Conservation (phyloP, 331 rosid genomes). For the Ulmus americana region DNA sequence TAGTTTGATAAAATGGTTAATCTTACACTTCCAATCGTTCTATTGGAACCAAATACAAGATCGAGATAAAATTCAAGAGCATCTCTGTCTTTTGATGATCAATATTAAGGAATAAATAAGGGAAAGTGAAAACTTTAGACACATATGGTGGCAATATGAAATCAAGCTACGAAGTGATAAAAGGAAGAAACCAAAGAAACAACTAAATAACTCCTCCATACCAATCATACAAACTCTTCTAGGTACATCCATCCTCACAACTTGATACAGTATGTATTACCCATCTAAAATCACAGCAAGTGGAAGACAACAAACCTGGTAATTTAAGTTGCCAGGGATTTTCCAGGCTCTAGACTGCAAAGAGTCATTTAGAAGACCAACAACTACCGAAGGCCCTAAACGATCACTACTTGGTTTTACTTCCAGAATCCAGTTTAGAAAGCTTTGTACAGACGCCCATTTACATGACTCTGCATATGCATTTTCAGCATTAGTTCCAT, state of each 20-base stretch:
- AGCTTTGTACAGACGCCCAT: constrained; percentile 63
- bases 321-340: constrained; percentile 30
- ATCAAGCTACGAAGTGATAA: no score
- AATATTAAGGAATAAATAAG: neutral
- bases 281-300: constrained; percentile 18
- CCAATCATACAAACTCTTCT: neutral
- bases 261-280: constrained; percentile 3
- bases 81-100: neutral
- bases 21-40: neutral
- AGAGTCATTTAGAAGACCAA: constrained; percentile 52
- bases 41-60: neutral
- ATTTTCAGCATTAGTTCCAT: constrained; percentile 14
- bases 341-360: constrained; percentile 32
- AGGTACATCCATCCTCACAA: neutral
- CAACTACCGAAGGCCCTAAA: constrained; percentile 55
- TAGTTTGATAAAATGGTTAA: neutral
- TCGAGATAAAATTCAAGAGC: neutral
- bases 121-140: neutral
- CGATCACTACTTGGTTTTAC: constrained; percentile 49
- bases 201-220: neutral
- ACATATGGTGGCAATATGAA: neutral
- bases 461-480: constrained; percentile 42
- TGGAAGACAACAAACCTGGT: constrained; percentile 50
- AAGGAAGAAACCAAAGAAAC: neutral
- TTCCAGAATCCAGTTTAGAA: constrained; percentile 61